These are phyloP conservation scores for Penicillium sp. DNA, from an alignment of 2,329 filamentous ascomycete genomes.

Conservation along the genomic window DNA sequence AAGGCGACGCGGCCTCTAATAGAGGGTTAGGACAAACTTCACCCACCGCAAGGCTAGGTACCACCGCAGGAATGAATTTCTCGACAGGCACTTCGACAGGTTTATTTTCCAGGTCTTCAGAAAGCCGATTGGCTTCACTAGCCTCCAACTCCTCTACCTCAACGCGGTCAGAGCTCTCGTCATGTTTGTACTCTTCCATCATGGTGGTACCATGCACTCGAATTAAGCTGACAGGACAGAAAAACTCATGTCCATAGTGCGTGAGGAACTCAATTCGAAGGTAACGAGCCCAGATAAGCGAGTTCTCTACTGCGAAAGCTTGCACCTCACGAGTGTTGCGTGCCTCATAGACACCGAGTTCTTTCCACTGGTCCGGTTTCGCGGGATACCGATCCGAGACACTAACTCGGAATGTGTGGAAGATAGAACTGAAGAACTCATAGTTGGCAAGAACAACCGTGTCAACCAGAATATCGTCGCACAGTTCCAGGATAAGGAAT, in stretches of 20 bases:
- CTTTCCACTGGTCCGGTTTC: constrained; percentile 87
- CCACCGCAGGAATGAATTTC: constrained; percentile 1
- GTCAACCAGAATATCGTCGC: constrained; percentile 81
- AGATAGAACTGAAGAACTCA: constrained; percentile 98
- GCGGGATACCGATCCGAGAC: constrained; percentile 94
- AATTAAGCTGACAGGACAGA: constrained; percentile 86
- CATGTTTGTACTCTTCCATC: constrained; percentile 90
- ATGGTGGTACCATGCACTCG: constrained; percentile 91
- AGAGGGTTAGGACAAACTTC: constrained; percentile 18
- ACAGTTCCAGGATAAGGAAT: constrained; percentile 91
- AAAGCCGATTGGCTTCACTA: constrained; percentile 20
- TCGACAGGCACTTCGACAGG: constrained; percentile 22
- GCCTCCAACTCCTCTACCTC: constrained; percentile 60
- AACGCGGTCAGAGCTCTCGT: constrained; percentile 63
- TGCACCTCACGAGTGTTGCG: constrained; percentile 92
- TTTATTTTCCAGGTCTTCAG: constrained; percentile 14
- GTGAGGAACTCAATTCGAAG: constrained; percentile 85
- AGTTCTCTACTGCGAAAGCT: constrained; percentile 89
- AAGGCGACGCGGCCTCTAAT: constrained; percentile 11
- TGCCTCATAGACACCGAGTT: constrained; percentile 83
- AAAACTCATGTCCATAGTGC: constrained; percentile 95
- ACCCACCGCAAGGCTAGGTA: constrained; percentile 5
- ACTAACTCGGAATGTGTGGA: constrained; percentile 83
- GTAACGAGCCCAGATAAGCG: constrained; percentile 93
- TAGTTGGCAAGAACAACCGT: constrained; percentile 98